Base-by-base conservation (phyloP, 495 filamentous ascomycete species). In the Hypoxylon rickii region DNA sequence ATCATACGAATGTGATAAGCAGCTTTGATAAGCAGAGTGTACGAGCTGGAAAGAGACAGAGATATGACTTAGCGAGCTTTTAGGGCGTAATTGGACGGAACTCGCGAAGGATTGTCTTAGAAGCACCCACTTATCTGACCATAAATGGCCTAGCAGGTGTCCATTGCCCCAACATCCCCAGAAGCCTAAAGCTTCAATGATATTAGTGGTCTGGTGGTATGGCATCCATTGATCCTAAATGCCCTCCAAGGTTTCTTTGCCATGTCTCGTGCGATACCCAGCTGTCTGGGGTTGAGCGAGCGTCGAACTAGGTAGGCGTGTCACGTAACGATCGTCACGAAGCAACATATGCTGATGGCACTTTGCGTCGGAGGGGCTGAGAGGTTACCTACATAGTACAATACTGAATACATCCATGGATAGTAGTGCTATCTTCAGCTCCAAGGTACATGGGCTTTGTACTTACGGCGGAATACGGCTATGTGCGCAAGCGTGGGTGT, bases 301-400 rank as follows among this genome's bases (percentile, higher is more conserved):
- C 50, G 45, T 44, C 29, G 44, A 57, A 33, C 12, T 19, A 18
- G 44, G 18, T 12, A 3, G 22, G 6, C n/a, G 51, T 56, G 58
- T 56, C 58, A 62, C 58, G 58, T 61, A 61, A 61, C 58, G 32
- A 61, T 46, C 43, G 18, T 4, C 29, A 16, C 37, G 33, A 12
- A 61, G 51, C 51, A 50, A 54, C 50, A 40, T 58, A 13, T n/a
- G 3, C 12, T 10, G n/a, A 10, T 13, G 32, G n/a, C n/a, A n/a
- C n/a, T n/a, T n/a, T n/a, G n/a, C n/a, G n/a, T n/a, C n/a, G n/a
- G n/a, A n/a, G n/a, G n/a, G n/a, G n/a, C n/a, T n/a, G n/a, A n/a
- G n/a, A n/a, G n/a, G n/a, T n/a, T 36, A 12, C 32, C 7, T 36
- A 29, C 13, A 3, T 36, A 12, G 12, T 36, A n/a, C 3, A 12